Base-by-base conservation (phyloP, 352 stramenopile species). In the Pythium periplocum region DNA sequence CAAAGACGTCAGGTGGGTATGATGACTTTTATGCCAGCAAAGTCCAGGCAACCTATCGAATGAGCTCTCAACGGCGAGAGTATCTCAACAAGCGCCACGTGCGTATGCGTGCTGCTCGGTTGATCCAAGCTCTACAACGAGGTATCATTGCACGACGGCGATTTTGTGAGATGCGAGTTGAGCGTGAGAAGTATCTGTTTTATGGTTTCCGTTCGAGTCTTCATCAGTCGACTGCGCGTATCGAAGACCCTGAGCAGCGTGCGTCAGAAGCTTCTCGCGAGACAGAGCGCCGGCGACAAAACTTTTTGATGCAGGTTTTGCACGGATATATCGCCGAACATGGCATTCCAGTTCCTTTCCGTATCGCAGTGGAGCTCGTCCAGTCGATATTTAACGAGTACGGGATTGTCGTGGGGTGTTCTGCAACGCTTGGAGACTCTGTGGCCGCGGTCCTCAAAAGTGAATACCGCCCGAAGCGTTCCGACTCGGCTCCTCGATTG, bases 1-100 rank as follows among this genome's bases (percentile, higher is more conserved):
- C 71, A 6, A 89, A 86, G 56, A 66, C 65, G 33, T 87, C 73
- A 1, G 78, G 75, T 5, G 73, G 73, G 1, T 90, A 70, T 45
- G 62, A 83, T 40, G 75, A 87, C 39, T 73, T 77, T 45, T 88
- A 80, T 32, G 81, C 81, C 10, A 86, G 71, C 48, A 89, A 89
- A 57, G 53, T 92, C 0, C 81, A 92, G 56, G 75, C 77, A 3
- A 58, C 69, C 4, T 92, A 68, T 44, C 81, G 78, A 5, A 92
- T 92, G 81, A 85, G 74, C 33, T 69, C 67, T 34, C 68, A 87
- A 30, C 71, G 79, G n/a, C 71, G 69, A 36, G 66, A 69, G 40
- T 92, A 89, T 40, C 45, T 59, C 0, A 56, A 66, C 40, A 73
- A 76, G 41, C 63, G 72, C 11, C 59, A 76, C 33, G 69, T 77